Evolutionary conservation across 768 basidiomycete genomes (phyloP).

Genomic region (Rhizopogon vinicolor): DNA sequence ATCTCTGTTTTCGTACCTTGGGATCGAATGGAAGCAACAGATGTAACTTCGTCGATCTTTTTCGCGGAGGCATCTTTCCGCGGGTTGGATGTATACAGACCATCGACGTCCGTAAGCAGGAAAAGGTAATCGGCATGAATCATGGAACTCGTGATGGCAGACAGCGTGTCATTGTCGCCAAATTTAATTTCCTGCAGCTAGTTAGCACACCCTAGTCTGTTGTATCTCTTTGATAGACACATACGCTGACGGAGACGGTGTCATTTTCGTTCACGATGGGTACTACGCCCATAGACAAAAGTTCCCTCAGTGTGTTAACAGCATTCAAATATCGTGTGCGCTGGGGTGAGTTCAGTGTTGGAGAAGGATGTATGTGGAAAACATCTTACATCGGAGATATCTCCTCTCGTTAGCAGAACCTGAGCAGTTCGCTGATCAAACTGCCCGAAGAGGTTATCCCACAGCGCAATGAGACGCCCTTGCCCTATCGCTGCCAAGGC

Average conservation of each 20-base stretch:
- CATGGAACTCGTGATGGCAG: slow-evolving; percentile 96
- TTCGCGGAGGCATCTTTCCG: slow-evolving; percentile 81
- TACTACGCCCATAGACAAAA: slow-evolving; percentile 90
- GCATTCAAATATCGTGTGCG: slow-evolving; percentile 95
- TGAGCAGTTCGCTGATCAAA: slow-evolving; percentile 95
- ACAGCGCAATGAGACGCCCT: slow-evolving; percentile 91
- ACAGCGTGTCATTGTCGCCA: slow-evolving; percentile 97
- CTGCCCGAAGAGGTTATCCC: slow-evolving; percentile 95
- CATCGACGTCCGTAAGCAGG: slow-evolving; percentile 94
- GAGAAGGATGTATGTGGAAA: slow-evolving; percentile 2
- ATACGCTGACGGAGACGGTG: slow-evolving; percentile 93
- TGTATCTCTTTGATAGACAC: slow-evolving; percentile 24
- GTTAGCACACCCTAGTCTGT: not conserved
- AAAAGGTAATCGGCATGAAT: slow-evolving; percentile 97
- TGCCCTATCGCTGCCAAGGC: slow-evolving; percentile 97
- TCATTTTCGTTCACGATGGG: slow-evolving; percentile 99
- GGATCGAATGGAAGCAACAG: slow-evolving; percentile 73
- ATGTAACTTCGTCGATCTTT: slow-evolving; percentile 77
- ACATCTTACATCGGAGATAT: slow-evolving; percentile 86
- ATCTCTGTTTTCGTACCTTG: slow-evolving; percentile 50
- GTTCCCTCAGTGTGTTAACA: slow-evolving; percentile 89
- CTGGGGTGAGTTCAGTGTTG: slow-evolving; percentile 35
- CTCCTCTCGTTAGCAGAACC: slow-evolving; percentile 88
- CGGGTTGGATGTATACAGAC: slow-evolving; percentile 93
- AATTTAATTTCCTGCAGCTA: slow-evolving; percentile 94